Base-by-base conservation (phyloP, 1,139 yeast species). In the Lodderomyces beijingensis region DNA sequence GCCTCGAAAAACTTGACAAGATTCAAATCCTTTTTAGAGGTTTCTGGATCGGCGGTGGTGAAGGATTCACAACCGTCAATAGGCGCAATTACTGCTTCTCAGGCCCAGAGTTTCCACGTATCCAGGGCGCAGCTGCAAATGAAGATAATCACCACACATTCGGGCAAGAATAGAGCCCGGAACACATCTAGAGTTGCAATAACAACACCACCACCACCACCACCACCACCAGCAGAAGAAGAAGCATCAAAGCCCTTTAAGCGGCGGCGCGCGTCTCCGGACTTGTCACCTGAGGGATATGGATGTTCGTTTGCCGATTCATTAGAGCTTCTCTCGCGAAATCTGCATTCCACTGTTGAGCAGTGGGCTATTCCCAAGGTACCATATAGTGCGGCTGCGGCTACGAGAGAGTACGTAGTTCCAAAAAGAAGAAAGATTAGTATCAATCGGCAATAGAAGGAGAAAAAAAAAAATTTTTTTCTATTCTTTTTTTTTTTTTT, bases 221-320 rank as follows among this genome's bases (percentile, higher is more conserved):
- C 10, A 19, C 22, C 8, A 9, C 22, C 8, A 8, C 8, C 8
- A 19, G 28, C 25, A 21, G 10, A 16, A 9, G 16, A 27, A 11
- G 16, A 27, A 15, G 22, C 14, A 19, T 8, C 15, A 4, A 27
- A 27, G 16, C n/a, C n/a, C n/a, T n/a, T n/a, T n/a, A n/a, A n/a
- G n/a, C n/a, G n/a, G n/a, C n/a, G 30, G 30, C 18, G 10, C n/a
- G 22, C 22, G 22, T 19, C 33, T 7, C 20, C 22, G 8, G 25
- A 32, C 10, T 17, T 21, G n/a, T 15, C 31, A 7, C 15, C 40
- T 9, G 42, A 30, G n/a, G n/a, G n/a, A n/a, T n/a, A n/a, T 8
- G 36, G 40, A 10, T 33, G 43, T 18, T 42, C 49, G 3, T 48
- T 48, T 34, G 42, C 42, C 18, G 53, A 48, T 25, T 48, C 53